Percentiles rank a stretch among this genome's conserved stretches.
phyloP scores from a whole-genome alignment of 768 basidiomycete species.

The Trichaptum fuscoviolaceum region DNA sequence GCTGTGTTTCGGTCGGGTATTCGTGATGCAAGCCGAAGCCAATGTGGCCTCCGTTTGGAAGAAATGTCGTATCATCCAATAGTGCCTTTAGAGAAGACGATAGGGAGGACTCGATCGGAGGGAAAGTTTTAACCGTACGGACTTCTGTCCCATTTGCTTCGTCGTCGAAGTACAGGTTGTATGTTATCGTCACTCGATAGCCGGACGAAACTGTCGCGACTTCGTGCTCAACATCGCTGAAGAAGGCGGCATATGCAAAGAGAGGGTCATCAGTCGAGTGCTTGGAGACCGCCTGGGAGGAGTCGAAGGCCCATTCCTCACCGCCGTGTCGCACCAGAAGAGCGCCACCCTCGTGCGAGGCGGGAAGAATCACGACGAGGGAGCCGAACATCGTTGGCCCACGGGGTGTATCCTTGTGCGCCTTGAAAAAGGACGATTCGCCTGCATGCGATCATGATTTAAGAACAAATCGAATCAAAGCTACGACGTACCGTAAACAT shows the following conservation, averaged over 20 bases:
- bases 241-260: constrained; percentile 37
- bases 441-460: constrained; percentile 25
- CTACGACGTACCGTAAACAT: constrained; percentile 36
- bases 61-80: constrained; percentile 27
- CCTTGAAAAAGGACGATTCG: constrained; percentile 42
- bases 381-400: constrained; percentile 44
- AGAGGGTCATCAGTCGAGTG: constrained; percentile 8
- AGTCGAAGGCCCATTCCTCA: constrained; percentile 34
- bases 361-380: constrained; percentile 46
- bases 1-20: too few species aligned
- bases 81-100: constrained; percentile 19
- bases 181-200: constrained; percentile 39
- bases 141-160: constrained; percentile 5
- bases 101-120: constrained; percentile 11
- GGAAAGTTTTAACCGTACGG: background rate
- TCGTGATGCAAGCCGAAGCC: too few species aligned
- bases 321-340: constrained; percentile 31
- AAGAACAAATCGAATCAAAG: background rate
- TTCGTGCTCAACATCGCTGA: constrained; percentile 41
- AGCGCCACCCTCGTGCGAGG: constrained; percentile 38
- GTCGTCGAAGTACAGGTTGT: constrained; percentile 30
- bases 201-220: constrained; percentile 37
- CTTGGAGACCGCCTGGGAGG: constrained; percentile 20
- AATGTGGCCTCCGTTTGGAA: constrained; percentile 35
- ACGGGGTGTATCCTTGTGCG: constrained; percentile 45